Percentiles rank a stretch among this genome's conserved stretches.
Evolutionary conservation across 2,329 filamentous ascomycete species (phyloP).

Genomic region (Ascochyta viciae-villosae): DNA sequence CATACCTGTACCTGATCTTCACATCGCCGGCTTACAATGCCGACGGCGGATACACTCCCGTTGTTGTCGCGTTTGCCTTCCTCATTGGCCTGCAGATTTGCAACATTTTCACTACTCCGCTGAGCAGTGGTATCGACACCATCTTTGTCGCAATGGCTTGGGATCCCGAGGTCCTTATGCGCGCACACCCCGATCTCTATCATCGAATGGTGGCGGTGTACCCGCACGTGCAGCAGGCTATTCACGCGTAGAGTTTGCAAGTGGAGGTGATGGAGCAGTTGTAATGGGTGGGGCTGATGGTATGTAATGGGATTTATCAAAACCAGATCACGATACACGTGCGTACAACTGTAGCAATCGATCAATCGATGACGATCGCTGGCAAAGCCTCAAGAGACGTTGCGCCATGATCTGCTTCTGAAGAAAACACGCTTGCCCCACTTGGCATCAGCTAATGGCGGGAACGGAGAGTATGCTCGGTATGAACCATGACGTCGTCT

Average conservation of each 20-base stretch:
- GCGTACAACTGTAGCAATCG: constrained; percentile 8
- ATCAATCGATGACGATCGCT: constrained; percentile 20
- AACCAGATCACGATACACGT: constrained; percentile 19
- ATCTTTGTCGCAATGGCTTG: constrained; percentile 82
- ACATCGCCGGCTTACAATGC: constrained; percentile 81
- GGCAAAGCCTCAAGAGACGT: constrained; percentile 11
- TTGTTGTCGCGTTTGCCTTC: constrained; percentile 85
- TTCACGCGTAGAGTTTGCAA: constrained; percentile 59
- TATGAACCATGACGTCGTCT: constrained; percentile 33
- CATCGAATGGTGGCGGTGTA: constrained; percentile 80
- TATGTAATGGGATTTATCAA: constrained; percentile 7
- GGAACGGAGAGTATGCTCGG: constrained; percentile 25
- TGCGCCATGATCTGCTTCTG: constrained; percentile 2
- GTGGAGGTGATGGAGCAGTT: background rate
- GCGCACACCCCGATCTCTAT: constrained; percentile 83
- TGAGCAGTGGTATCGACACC: constrained; percentile 88
- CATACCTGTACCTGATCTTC: constrained; percentile 86
- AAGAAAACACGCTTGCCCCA: constrained; percentile 23
- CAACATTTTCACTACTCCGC: constrained; percentile 86
- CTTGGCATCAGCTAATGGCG: constrained; percentile 35
- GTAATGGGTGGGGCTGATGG: constrained; percentile 16
- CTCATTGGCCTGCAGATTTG: constrained; percentile 89
- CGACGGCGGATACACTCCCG: constrained; percentile 71
- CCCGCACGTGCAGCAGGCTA: constrained; percentile 80
- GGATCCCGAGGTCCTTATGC: constrained; percentile 75